Base-by-base conservation (phyloP, 768 basidiomycete genomes). In the Agaricus blazei region DNA sequence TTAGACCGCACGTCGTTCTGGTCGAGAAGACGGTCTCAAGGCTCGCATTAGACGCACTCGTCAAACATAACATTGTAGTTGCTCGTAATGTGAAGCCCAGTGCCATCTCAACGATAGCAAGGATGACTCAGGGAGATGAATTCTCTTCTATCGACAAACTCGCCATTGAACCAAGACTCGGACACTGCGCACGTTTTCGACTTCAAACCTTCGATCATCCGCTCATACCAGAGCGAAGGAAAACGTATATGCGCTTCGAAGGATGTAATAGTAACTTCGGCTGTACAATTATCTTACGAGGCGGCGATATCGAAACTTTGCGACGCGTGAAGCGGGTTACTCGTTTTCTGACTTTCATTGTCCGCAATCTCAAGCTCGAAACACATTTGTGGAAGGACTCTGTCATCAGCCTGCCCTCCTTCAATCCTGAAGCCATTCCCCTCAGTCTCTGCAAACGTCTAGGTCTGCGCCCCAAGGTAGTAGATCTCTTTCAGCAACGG, bases 201-300 rank as follows among this genome's bases (percentile, higher is more conserved):
- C 80, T 98, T 5, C 93, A 97, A 68, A 97, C 97, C 0, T 98
- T 89, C 67, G 96, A 98, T 59, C 95, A 99, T 68, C 79, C 83
- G 11, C 76, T 95, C 40, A 99, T 98, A 41, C 93, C 95, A n/a
- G 94, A 93, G 19, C 81, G 81, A 15, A 80, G 97, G 54, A 99
- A 99, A 75, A 93, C 96, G 0, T 90, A 93, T 65, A 94, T 99
- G 93, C 87, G 97, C 1, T 98, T 99, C 64, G 97, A 99, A 70
- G 96, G 96, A 1, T 97, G 95, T 64, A 88, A 82, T 65, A 81
- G 82, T 48, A 92, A 97, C 59, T 88, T 92, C 81, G 95, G 95
- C 0, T 98, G 94, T 60, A 98, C 97, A 2, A 87, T 99, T 61
- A 78, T 98, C 38, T 69, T 99, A 45, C 82, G 97, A 42, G 97